Conservation (phyloP, 345 rosid species). For the Aurinia saxatilis region DNA sequence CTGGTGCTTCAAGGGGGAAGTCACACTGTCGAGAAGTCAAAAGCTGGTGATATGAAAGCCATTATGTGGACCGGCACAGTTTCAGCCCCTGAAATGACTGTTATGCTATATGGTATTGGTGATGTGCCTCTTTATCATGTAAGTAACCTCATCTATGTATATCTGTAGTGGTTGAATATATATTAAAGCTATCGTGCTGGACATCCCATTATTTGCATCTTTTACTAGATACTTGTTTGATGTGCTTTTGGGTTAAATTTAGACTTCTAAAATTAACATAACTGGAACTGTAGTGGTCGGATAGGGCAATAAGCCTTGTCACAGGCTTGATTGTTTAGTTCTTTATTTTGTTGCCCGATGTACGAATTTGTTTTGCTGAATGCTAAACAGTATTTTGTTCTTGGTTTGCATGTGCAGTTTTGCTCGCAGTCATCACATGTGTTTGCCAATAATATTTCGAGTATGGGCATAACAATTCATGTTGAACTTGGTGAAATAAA, state of each 20-base stretch:
- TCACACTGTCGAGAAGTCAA: constrained; percentile 37
- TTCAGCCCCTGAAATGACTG: constrained; percentile 95
- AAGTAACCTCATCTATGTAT: constrained; percentile 30
- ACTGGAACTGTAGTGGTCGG: background rate
- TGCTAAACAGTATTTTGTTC: background rate
- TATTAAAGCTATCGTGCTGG: background rate
- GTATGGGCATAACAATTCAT: constrained; percentile 63
- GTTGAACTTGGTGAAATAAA: constrained; percentile 95
- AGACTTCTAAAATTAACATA: background rate
- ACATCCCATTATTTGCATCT: background rate
- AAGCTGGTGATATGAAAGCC: constrained; percentile 44
- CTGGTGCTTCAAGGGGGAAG: constrained; percentile 56
- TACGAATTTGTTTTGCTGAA: background rate
- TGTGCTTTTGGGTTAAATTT: background rate
- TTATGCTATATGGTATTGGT: constrained; percentile 51
- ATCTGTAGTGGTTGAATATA: background rate
- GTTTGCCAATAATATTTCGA: constrained; percentile 87
- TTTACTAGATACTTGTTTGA: background rate
- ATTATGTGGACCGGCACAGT: constrained; percentile 91
- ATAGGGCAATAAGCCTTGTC: background rate
- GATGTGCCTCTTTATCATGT: constrained; percentile 82
- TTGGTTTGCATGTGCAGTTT: constrained; percentile 43
- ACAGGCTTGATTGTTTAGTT: constrained; percentile 4
- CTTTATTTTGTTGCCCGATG: background rate
- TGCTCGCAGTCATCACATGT: constrained; percentile 95